phyloP scores from a whole-genome alignment of 257 asterid genomes.

The Plantago elongata region DNA sequence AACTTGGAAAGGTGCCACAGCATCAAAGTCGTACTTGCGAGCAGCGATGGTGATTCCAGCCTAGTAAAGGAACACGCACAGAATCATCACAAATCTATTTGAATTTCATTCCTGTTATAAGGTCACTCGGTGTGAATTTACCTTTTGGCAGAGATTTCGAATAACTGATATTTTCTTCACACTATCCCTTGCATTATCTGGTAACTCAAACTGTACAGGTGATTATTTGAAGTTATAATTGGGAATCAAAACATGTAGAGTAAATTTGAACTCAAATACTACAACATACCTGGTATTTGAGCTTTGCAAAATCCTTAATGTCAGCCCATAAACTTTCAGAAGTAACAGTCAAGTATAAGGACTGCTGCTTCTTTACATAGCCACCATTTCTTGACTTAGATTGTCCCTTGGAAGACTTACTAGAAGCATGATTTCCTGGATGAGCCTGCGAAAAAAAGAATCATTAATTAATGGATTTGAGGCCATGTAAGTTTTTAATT shows the following conservation, averaged over 20 bases:
- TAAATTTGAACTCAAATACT: constrained; percentile 11
- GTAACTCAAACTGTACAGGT: constrained; percentile 64
- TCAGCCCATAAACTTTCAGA: constrained; percentile 86
- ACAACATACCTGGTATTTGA: constrained; percentile 70
- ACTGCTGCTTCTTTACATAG: constrained; percentile 49
- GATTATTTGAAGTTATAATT: constrained; percentile 12
- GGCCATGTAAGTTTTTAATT: not conserved
- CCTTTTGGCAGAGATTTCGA: constrained; percentile 86
- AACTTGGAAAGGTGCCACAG: constrained; percentile 66
- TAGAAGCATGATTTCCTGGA: constrained; percentile 43
- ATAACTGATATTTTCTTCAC: constrained; percentile 73
- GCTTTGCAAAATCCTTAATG: constrained; percentile 70
- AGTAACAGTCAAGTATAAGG: constrained; percentile 45
- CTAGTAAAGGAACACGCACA: constrained; percentile 37
- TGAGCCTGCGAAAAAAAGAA: constrained; percentile 38
- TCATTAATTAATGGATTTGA: constrained; percentile 8
- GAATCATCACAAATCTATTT: constrained; percentile 11
- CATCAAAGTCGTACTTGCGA: constrained; percentile 68
- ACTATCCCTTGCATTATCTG: constrained; percentile 51
- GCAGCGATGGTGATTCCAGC: constrained; percentile 82
- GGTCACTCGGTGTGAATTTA: constrained; percentile 19
- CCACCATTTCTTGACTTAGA: constrained; percentile 43
- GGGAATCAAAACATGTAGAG: constrained; percentile 9
- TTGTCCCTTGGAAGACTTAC: constrained; percentile 42
- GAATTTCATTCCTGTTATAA: not conserved